Conservation (phyloP, 768 basidiomycete genomes). For the Tubosaeta sp. region DNA sequence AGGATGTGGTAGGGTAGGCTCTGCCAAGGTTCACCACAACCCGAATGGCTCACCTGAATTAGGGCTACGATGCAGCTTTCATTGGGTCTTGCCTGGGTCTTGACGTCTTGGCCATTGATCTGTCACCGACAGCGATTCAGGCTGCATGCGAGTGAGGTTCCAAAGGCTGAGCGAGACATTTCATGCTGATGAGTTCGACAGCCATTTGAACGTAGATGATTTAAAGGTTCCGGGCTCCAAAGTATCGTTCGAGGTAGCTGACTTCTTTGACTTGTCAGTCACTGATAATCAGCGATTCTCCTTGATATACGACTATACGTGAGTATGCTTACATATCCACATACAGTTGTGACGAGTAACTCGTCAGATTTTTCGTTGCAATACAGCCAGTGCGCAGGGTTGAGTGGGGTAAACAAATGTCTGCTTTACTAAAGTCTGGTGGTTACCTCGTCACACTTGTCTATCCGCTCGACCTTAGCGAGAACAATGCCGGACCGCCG, state of each 20-base stretch:
- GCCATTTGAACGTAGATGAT: neutral
- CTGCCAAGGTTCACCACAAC: neutral
- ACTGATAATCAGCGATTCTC: conserved; percentile 7
- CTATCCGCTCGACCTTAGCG: conserved; percentile 48
- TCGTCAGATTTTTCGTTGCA: conserved; percentile 55
- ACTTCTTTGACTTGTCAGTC: conserved; percentile 21
- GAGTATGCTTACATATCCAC: neutral
- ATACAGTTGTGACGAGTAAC: neutral
- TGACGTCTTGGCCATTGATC: conserved; percentile 15
- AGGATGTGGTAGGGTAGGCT: conserved; percentile 22
- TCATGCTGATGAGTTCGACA: neutral
- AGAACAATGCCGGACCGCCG: conserved; percentile 55
- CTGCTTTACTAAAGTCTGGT: conserved; percentile 51
- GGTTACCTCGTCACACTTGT: conserved; percentile 59
- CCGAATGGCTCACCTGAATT: neutral
- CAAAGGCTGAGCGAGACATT: too few relatives aligned
- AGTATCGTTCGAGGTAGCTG: conserved; percentile 16
- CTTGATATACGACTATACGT: conserved; percentile 20
- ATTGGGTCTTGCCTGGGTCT: conserved; percentile 14
- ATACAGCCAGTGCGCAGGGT: conserved; percentile 50
- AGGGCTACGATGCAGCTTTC: conserved; percentile 19
- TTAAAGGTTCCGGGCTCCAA: neutral
- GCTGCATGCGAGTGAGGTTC: too few relatives aligned
- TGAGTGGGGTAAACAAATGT: conserved; percentile 60
- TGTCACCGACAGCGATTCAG: neutral